Percentiles rank a stretch among this genome's conserved stretches.
These are phyloP conservation scores for Didymella segeticola DNA, from an alignment of 2,329 filamentous ascomycete species.

Conservation along the genomic window DNA sequence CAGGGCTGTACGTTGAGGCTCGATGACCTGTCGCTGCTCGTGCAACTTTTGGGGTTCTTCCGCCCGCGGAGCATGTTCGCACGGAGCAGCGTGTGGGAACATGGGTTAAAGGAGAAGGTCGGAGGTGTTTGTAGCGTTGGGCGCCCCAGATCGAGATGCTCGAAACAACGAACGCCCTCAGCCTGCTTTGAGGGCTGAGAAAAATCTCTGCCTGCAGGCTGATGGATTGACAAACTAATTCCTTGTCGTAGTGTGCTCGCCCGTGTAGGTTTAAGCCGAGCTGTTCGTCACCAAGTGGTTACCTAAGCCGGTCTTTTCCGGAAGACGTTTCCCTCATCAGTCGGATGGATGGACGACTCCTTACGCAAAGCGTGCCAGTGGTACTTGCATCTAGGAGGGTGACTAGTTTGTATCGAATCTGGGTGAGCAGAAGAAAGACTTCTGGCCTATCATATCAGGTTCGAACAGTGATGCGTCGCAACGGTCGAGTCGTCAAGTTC, in stretches of 20 bases:
- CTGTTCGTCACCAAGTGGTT: neutral
- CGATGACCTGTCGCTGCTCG: neutral
- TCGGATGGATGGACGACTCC: neutral
- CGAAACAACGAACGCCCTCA: neutral
- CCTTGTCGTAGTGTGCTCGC: slow-evolving; percentile 1
- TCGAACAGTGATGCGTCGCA: neutral
- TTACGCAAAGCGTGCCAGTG: neutral
- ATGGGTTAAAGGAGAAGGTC: slow-evolving; percentile 4
- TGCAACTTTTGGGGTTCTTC: neutral
- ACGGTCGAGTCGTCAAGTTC: slow-evolving; percentile 7
- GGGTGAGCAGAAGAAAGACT: neutral
- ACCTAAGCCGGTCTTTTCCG: slow-evolving; percentile 15
- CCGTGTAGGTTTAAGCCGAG: neutral
- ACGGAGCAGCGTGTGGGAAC: neutral
- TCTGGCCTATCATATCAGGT: neutral
- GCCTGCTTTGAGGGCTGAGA: neutral
- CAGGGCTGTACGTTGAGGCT: slow-evolving; percentile 2
- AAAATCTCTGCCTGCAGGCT: slow-evolving; percentile 7
- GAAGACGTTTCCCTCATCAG: neutral
- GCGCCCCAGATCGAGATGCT: slow-evolving; percentile 1
- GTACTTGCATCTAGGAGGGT: neutral
- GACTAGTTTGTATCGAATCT: slow-evolving; percentile 1
- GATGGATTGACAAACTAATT: neutral
- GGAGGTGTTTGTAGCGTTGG: neutral
- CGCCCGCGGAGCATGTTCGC: slow-evolving; percentile 11